A percentile compares a stretch with the other conserved stretches of the same genome.
Conservation (phyloP, 768 basidiomycete genomes). For the Galerina marginata region DNA sequence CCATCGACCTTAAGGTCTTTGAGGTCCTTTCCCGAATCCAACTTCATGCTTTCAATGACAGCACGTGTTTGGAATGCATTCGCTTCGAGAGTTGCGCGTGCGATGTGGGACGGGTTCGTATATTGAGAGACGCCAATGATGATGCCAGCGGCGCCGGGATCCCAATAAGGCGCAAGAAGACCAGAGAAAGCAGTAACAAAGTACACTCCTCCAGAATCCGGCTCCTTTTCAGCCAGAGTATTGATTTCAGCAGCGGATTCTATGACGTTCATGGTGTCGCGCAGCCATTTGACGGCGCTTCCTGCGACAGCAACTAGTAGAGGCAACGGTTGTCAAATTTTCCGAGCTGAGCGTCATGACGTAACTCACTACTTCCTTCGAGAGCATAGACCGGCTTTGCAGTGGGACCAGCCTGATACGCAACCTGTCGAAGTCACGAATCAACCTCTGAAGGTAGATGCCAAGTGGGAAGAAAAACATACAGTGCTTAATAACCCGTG, state of each 20-base stretch:
- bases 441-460: background rate
- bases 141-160: constrained; percentile 85
- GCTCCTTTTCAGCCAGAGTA: constrained; percentile 74
- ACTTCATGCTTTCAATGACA: constrained; percentile 93
- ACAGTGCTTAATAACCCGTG: constrained; percentile 93
- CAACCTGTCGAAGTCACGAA: constrained; percentile 57
- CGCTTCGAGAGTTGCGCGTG: constrained; percentile 93
- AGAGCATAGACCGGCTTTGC: constrained; percentile 88
- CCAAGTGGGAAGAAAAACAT: constrained; percentile 19
- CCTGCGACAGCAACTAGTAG: constrained; percentile 88
- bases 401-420: constrained; percentile 84
- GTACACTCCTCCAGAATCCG: constrained; percentile 87
- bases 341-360: constrained; percentile 1
- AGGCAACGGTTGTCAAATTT: background rate
- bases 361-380: constrained; percentile 85
- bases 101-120: constrained; percentile 92
- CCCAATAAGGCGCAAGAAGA: constrained; percentile 97
- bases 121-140: constrained; percentile 88
- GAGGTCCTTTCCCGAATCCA: constrained; percentile 82
- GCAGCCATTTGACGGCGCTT: constrained; percentile 94
- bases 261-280: constrained; percentile 90
- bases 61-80: constrained; percentile 96
- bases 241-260: constrained; percentile 84
- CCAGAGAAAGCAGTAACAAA: constrained; percentile 98
- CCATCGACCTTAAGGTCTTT: constrained; percentile 94